Conservation (phyloP, 306 rosid species). For the Dalbergia cultrata region DNA sequence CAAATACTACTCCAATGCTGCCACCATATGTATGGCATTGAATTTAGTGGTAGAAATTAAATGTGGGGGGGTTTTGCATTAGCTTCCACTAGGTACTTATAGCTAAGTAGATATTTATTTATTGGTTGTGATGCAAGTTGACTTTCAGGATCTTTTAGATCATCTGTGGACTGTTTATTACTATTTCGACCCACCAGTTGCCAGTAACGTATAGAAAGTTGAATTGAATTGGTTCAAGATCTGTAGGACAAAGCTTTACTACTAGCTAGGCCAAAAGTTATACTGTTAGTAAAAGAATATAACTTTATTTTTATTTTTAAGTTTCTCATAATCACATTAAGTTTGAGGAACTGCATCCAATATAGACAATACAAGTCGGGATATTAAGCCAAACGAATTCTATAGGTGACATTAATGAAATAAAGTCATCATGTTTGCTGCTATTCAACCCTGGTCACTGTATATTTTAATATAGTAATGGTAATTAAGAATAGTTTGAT, state of each 20-base stretch:
- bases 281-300: too few species aligned
- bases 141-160: slow-evolving; percentile 50
- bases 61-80: slow-evolving; percentile 26
- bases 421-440: too few species aligned
- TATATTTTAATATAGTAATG: too few species aligned
- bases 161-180: slow-evolving; percentile 48
- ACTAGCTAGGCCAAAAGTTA: too few species aligned
- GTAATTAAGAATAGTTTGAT: too few species aligned
- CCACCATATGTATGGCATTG: slow-evolving; percentile 40
- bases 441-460: too few species aligned
- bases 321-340: too few species aligned
- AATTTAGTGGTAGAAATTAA: slow-evolving; percentile 33
- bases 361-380: too few species aligned
- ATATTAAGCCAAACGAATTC: too few species aligned
- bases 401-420: too few species aligned
- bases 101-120: slow-evolving; percentile 2
- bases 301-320: too few species aligned
- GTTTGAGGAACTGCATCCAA: too few species aligned
- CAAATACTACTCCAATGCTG: slow-evolving; percentile 15
- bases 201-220: slow-evolving; percentile 51
- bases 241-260: not conserved
- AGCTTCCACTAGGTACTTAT: slow-evolving; percentile 31
- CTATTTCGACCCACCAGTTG: slow-evolving; percentile 56
- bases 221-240: slow-evolving; percentile 58
- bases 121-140: slow-evolving; percentile 26